A percentile compares a stretch with the other conserved stretches of the same genome.
phyloP scores from a whole-genome alignment of 129 eudicot genomes.

The Ambrosia trifida region DNA sequence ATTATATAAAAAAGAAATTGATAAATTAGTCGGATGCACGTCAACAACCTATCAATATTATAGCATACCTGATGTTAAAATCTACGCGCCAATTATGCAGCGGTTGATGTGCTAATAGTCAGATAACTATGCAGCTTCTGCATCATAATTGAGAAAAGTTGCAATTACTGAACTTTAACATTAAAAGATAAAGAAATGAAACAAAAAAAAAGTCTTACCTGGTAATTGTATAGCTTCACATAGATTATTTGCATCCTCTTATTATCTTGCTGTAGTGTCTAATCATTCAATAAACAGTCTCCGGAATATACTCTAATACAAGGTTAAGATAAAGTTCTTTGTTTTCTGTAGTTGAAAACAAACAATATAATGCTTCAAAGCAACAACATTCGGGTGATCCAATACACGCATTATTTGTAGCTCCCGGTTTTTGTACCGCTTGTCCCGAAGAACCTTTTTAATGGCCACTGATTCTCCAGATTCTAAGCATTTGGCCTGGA shows the following conservation, averaged over 20 bases:
- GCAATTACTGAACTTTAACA: too few species aligned
- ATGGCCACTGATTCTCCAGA: constrained; percentile 93
- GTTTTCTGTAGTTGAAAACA: constrained; percentile 84
- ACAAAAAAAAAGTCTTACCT: constrained; percentile 39
- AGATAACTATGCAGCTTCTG: too few species aligned
- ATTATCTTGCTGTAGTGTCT: constrained; percentile 77
- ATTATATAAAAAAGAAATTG: not conserved
- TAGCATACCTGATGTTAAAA: too few species aligned
- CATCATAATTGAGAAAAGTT: too few species aligned
- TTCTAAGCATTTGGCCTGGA: constrained; percentile 92
- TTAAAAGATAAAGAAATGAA: not conserved
- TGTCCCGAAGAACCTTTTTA: constrained; percentile 86
- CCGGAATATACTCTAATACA: constrained; percentile 89
- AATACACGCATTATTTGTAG: constrained; percentile 87
- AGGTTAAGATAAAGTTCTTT: constrained; percentile 79
- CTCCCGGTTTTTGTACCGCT: constrained; percentile 88
- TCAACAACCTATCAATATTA: constrained; percentile 27
- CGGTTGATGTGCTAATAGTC: too few species aligned
- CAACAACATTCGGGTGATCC: constrained; percentile 86
- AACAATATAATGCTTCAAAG: constrained; percentile 89
- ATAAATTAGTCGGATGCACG: constrained; percentile 20
- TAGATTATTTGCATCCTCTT: constrained; percentile 90
- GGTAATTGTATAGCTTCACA: constrained; percentile 80
- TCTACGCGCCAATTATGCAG: too few species aligned
- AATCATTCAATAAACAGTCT: constrained; percentile 74